Percentiles rank a stretch among this genome's conserved stretches.
phyloP scores from a whole-genome alignment of 495 filamentous ascomycete genomes.

The Neurospora sp. region DNA sequence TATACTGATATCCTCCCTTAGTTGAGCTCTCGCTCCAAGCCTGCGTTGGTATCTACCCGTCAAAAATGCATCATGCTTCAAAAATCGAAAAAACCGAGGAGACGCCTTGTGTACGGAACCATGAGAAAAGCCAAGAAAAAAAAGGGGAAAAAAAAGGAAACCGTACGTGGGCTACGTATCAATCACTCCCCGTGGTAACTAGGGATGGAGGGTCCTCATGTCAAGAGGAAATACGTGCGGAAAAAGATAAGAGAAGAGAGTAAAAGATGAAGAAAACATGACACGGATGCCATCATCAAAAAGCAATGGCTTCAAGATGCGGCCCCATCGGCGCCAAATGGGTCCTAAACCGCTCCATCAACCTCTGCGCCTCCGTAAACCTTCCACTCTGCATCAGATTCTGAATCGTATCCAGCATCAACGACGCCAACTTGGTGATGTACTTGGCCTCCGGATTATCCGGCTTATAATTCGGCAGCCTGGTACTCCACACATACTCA shows the following conservation, averaged over 20 bases:
- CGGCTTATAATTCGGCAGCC: background rate
- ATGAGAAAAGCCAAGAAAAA: background rate
- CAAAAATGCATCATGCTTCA: background rate
- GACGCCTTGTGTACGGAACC: background rate
- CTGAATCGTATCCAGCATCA: constrained; percentile 19
- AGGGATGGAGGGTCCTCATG: background rate
- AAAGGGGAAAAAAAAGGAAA: background rate
- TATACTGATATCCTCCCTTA: background rate
- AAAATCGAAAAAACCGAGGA: background rate
- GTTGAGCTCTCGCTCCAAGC: too few relatives aligned
- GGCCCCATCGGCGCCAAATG: constrained; percentile 1
- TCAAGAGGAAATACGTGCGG: background rate
- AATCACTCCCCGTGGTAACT: background rate
- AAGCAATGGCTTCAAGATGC: background rate
- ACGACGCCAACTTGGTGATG: constrained; percentile 1
- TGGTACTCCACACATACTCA: background rate
- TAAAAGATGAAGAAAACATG: background rate
- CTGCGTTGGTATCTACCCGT: background rate
- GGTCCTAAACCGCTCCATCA: constrained; percentile 7
- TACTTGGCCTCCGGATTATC: background rate
- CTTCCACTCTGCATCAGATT: constrained; percentile 12
- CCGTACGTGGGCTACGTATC: background rate
- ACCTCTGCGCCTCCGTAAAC: constrained; percentile 6
- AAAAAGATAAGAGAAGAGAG: background rate
- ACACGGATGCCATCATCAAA: background rate